phyloP scores from a whole-genome alignment of 2,329 filamentous ascomycete species.

The Fusarium fujikuroi region DNA sequence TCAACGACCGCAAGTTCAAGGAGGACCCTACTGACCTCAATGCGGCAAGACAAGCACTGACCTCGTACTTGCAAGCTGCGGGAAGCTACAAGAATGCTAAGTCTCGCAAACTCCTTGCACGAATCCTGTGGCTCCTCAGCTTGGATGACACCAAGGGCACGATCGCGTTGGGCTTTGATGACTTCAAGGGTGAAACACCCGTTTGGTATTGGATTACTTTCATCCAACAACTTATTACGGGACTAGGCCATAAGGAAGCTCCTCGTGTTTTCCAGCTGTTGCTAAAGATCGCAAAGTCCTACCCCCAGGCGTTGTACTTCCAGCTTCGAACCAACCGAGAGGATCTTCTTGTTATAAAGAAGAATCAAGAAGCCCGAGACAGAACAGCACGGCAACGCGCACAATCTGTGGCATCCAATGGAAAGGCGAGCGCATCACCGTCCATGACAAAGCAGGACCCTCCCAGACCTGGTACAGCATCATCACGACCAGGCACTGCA shows the following conservation, averaged over 20 bases:
- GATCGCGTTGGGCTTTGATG: slow-evolving; percentile 87
- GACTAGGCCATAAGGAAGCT: slow-evolving; percentile 90
- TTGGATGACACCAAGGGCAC: slow-evolving; percentile 88
- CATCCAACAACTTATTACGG: slow-evolving; percentile 94
- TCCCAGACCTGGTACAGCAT: slow-evolving; percentile 50
- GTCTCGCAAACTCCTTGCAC: slow-evolving; percentile 89
- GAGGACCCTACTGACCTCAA: slow-evolving; percentile 84
- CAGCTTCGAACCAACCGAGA: slow-evolving; percentile 92
- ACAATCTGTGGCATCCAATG: slow-evolving; percentile 57
- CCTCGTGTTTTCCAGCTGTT: slow-evolving; percentile 87
- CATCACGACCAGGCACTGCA: slow-evolving; percentile 62
- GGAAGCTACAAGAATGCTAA: slow-evolving; percentile 98
- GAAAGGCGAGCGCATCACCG: slow-evolving; percentile 59
- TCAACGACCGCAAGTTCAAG: slow-evolving; percentile 97
- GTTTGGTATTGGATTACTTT: slow-evolving; percentile 99
- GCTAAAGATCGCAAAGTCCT: slow-evolving; percentile 92
- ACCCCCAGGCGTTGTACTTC: slow-evolving; percentile 96
- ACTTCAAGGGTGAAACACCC: slow-evolving; percentile 96
- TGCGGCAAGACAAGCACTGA: slow-evolving; percentile 89
- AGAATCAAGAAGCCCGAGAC: slow-evolving; percentile 82
- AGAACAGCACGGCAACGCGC: slow-evolving; percentile 63
- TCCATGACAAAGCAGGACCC: slow-evolving; percentile 65
- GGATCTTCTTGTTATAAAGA: slow-evolving; percentile 93
- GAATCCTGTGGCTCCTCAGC: slow-evolving; percentile 95
- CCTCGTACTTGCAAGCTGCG: slow-evolving; percentile 94